phyloP scores from a whole-genome alignment of 768 basidiomycete genomes.

The Suillus variegatus region DNA sequence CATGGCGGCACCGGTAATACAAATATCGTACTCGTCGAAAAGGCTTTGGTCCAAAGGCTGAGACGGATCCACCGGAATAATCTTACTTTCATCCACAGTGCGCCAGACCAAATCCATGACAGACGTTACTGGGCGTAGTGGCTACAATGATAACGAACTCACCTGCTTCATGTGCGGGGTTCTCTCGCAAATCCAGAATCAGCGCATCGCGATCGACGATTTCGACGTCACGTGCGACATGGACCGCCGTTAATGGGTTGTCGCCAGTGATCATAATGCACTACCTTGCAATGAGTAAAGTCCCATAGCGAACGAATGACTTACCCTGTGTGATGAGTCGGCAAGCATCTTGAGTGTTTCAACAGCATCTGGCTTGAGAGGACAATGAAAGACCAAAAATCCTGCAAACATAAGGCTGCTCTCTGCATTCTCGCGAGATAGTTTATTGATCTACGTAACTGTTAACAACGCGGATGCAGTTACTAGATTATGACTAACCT shows the following conservation, averaged over 20 bases:
- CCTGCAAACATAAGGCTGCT: conserved; percentile 82
- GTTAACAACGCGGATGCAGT: not conserved
- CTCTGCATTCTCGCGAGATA: conserved; percentile 83
- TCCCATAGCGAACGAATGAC: conserved; percentile 29
- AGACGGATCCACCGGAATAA: conserved; percentile 82
- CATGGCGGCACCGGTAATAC: conserved; percentile 92
- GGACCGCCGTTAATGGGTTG: conserved; percentile 95
- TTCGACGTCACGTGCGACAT: conserved; percentile 95
- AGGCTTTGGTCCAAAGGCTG: conserved; percentile 77
- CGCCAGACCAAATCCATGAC: conserved; percentile 83
- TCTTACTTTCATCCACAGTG: conserved; percentile 87
- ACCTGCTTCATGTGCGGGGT: conserved; percentile 71
- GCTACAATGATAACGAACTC: conserved; percentile 23
- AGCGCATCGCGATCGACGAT: conserved; percentile 95
- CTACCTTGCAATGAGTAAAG: conserved; percentile 38
- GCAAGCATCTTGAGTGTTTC: conserved; percentile 90
- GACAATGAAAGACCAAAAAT: conserved; percentile 98
- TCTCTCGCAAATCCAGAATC: conserved; percentile 88
- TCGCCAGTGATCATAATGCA: conserved; percentile 99
- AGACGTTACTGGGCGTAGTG: not conserved
- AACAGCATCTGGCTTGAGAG: conserved; percentile 91
- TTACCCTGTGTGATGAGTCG: conserved; percentile 93
- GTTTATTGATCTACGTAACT: conserved; percentile 73
- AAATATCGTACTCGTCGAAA: conserved; percentile 91
- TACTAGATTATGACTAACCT: conserved; percentile 42